phyloP scores from a whole-genome alignment of 2,329 filamentous ascomycete genomes.

The Aspergillus sp. region DNA sequence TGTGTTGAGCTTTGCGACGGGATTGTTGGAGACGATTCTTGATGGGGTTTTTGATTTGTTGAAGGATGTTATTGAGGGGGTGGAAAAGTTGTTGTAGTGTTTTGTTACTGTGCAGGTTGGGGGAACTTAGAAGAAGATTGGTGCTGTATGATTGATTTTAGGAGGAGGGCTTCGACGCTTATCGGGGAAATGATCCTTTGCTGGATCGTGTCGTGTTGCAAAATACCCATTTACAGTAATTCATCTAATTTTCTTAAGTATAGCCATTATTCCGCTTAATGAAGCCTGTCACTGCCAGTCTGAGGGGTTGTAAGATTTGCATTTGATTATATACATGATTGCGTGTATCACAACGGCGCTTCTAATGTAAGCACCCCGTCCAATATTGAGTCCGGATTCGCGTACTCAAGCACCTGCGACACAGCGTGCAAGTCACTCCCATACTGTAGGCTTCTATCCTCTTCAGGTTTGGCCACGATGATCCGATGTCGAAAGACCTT shows the following conservation, averaged over 20 bases:
- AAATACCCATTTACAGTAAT: too few species aligned
- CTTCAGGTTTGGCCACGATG: slow-evolving; percentile 64
- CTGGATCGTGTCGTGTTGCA: too few species aligned
- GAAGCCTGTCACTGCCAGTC: too few species aligned
- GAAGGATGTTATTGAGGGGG: neutral
- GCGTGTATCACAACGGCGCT: slow-evolving; percentile 50
- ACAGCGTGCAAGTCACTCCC: slow-evolving; percentile 77
- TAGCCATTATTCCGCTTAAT: too few species aligned
- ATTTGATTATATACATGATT: too few species aligned
- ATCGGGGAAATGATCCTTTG: too few species aligned
- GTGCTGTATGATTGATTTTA: too few species aligned
- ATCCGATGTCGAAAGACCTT: slow-evolving; percentile 91
- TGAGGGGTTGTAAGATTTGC: too few species aligned
- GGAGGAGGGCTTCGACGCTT: too few species aligned
- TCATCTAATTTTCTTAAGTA: too few species aligned
- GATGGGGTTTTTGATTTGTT: neutral
- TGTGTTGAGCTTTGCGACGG: neutral
- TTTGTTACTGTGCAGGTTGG: too few species aligned
- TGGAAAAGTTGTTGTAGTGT: neutral
- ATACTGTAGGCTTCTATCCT: slow-evolving; percentile 90
- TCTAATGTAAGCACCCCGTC: slow-evolving; percentile 62
- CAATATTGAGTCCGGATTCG: slow-evolving; percentile 58
- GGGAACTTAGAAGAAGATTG: too few species aligned
- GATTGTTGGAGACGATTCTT: neutral
- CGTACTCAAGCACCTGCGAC: slow-evolving; percentile 62